Base-by-base conservation (phyloP, 192 early-diverging fungal genomes). In the Rhizophagus clarus region DNA sequence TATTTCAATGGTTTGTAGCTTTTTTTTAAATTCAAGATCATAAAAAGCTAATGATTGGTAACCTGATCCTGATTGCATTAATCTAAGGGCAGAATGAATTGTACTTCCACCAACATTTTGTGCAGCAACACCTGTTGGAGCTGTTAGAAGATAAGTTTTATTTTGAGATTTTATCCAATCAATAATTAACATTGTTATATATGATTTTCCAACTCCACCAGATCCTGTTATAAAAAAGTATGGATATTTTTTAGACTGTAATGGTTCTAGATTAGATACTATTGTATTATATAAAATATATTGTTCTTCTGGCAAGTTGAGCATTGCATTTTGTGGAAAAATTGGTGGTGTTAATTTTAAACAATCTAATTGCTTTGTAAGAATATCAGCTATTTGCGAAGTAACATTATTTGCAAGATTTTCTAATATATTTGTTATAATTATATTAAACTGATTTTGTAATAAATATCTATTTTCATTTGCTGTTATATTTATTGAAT, bases 21-120 rank as follows among this genome's bases (percentile, higher is more conserved):
- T 24, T 22, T 71, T 71, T n/a, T 28, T 28, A 63, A 63, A 63
- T 63, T 63, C 10, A 14, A 31, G 4, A 71, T 71, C 70, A 72
- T 29, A 37, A 47, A 37, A 45, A 4, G 32, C 70, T 10, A 72
- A 45, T 32, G 40, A 6, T 22, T 72, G 26, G 4, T 40, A 70
- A 9, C 68, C 34, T 15, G 11, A 34, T 34, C 40, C 32, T 34
- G 11, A 3, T 70, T 70, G 29, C 5, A 8, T 10, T 9, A 70
- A 6, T 2, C 68, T 32, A 47, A 51, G 17, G 3, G 15, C 49
- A 51, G 49, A 51, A 51, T 51, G 42, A 2, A 45, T 45, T 11
- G 42, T 45, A 11, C 0, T 0, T 45, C 42, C 42, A 45, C 42
- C 42, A 45, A 45, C 42, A 45, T 45, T 45, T 12, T 45, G 42